Conservation (phyloP, 176 grass and related monocot species). For the Musa acuminata region DNA sequence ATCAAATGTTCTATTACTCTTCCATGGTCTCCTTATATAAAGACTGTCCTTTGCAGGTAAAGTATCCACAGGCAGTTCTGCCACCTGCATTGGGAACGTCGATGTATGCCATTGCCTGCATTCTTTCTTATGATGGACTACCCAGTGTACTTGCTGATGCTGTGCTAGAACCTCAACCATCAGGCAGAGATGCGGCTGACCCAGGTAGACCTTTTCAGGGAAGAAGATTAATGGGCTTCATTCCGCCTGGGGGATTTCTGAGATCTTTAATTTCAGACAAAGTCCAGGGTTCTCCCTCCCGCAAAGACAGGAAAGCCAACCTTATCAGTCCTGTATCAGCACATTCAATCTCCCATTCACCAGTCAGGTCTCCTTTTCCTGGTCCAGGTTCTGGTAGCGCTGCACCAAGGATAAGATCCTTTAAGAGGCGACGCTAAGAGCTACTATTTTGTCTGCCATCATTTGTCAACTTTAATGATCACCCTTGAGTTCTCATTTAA, state of each 20-base stretch:
- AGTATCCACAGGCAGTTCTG: slow-evolving; percentile 56
- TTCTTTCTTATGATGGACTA: slow-evolving; percentile 73
- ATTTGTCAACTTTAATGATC: neutral
- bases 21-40: slow-evolving; percentile 14
- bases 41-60: slow-evolving; percentile 42
- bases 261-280: slow-evolving; percentile 42
- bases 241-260: slow-evolving; percentile 44
- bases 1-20: neutral
- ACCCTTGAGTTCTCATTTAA: neutral
- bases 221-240: slow-evolving; percentile 32
- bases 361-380: slow-evolving; percentile 9
- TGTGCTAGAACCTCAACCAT: neutral
- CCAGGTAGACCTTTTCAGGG: slow-evolving; percentile 19
- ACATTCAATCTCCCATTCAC: slow-evolving; percentile 8
- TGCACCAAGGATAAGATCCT: slow-evolving; percentile 30
- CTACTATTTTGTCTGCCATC: neutral
- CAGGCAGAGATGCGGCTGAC: slow-evolving; percentile 15
- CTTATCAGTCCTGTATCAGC: slow-evolving; percentile 13
- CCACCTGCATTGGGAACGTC: slow-evolving; percentile 65
- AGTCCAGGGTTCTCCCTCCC: neutral
- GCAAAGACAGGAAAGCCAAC: slow-evolving; percentile 5
- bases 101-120: slow-evolving; percentile 62
- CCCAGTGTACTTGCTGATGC: slow-evolving; percentile 34
- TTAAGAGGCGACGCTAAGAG: slow-evolving; percentile 49
- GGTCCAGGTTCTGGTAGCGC: slow-evolving; percentile 18